A percentile compares a stretch with the other conserved stretches of the same genome.
Evolutionary conservation across 305 asterid genomes (phyloP).

Genomic region (Euphrasia arctica): DNA sequence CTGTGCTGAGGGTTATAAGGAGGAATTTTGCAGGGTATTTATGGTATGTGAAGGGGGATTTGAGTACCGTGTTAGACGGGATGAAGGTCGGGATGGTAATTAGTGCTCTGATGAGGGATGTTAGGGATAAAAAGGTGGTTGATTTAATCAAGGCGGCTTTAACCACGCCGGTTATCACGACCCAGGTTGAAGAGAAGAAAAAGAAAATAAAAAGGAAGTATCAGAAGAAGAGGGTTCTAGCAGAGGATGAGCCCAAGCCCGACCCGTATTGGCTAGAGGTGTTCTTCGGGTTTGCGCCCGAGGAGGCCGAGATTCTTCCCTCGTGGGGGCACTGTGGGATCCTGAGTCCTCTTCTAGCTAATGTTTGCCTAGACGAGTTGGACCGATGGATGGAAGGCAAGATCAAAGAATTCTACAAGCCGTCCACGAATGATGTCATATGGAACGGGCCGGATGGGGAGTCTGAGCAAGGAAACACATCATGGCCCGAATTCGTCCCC

Average conservation of each 20-base stretch:
- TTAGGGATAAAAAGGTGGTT: constrained; percentile 86
- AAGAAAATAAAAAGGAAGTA: constrained; percentile 80
- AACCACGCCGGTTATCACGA: constrained; percentile 72
- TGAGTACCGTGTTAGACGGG: constrained; percentile 84
- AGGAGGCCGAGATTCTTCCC: constrained; percentile 79
- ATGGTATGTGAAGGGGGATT: constrained; percentile 93
- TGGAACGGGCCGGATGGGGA: constrained; percentile 86
- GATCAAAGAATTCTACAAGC: constrained; percentile 76
- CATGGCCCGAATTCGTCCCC: constrained; percentile 99
- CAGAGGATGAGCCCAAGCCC: constrained; percentile 97
- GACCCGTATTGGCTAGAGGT: constrained; percentile 92
- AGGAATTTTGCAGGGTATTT: constrained; percentile 95
- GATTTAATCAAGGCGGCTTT: constrained; percentile 86
- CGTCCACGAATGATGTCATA: constrained; percentile 84
- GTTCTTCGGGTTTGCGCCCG: constrained; percentile 94
- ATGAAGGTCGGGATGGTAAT: constrained; percentile 90
- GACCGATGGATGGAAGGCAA: constrained; percentile 92
- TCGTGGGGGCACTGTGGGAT: constrained; percentile 99
- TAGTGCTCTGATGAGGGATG: constrained; percentile 87
- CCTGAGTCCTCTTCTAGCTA: constrained; percentile 84
- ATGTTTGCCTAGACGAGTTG: constrained; percentile 81
- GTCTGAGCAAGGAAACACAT: constrained; percentile 85
- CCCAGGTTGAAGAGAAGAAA: constrained; percentile 62
- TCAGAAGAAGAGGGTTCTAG: constrained; percentile 86
- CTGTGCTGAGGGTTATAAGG: constrained; percentile 76